These are phyloP conservation scores for Tetracladium setigerum DNA, from an alignment of 495 filamentous ascomycete species.

Conservation along the genomic window DNA sequence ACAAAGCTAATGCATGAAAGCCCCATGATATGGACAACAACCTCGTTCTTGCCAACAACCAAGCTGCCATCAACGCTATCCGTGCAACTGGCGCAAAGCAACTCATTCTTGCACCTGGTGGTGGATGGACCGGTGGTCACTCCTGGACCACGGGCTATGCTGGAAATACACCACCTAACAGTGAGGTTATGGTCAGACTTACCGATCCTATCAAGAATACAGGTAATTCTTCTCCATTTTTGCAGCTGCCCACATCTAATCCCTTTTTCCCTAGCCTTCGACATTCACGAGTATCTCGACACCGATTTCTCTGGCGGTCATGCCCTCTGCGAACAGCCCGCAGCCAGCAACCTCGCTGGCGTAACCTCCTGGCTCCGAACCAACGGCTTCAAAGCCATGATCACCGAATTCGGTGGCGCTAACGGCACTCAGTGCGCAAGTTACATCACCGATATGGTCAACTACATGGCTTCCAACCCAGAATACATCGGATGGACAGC, in stretches of 20 bases:
- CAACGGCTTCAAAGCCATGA: conserved; percentile 42
- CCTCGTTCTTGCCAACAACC: conserved; percentile 39
- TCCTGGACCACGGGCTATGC: conserved; percentile 29
- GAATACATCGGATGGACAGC: conserved; percentile 48
- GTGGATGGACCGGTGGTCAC: conserved; percentile 41
- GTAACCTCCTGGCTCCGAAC: conserved; percentile 41
- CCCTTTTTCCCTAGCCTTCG: conserved; percentile 20
- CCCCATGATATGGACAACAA: conserved; percentile 42
- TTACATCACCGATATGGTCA: conserved; percentile 35
- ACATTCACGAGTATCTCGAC: conserved; percentile 48
- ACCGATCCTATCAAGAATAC: conserved; percentile 39
- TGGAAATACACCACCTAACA: conserved; percentile 33
- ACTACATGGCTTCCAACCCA: conserved; percentile 41
- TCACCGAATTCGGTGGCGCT: conserved; percentile 43
- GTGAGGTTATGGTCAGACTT: conserved; percentile 34
- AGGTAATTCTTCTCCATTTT: conserved; percentile 13
- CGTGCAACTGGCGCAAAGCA: conserved; percentile 32
- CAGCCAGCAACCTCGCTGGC: conserved; percentile 30
- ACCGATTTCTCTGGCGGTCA: conserved; percentile 39
- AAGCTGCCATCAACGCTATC: conserved; percentile 43
- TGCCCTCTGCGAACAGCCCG: conserved; percentile 29
- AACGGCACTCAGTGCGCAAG: conserved; percentile 39
- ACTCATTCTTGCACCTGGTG: conserved; percentile 40
- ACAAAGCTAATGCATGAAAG: conserved; percentile 23
- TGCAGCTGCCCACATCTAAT: neutral